Conservation (phyloP, 352 stramenopile genomes). For the Pythium graminicola region DNA sequence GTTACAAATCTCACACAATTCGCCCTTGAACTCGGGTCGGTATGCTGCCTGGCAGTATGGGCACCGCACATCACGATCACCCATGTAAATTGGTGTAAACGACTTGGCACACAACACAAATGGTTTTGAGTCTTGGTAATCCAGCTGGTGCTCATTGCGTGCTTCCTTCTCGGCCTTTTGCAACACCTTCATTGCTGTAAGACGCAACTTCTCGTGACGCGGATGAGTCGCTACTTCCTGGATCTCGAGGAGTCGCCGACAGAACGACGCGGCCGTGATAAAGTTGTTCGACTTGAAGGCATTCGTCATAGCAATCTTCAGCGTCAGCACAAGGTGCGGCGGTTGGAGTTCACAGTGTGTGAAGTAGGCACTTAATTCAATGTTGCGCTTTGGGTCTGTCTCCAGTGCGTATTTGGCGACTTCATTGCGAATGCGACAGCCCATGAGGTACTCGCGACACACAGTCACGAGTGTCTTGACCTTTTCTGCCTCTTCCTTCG, state of each 20-base stretch:
- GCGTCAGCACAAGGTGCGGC: conserved; percentile 95
- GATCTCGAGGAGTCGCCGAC: conserved; percentile 97
- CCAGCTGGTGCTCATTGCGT: conserved; percentile 96
- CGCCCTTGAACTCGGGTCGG: conserved; percentile 75
- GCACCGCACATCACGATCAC: conserved; percentile 86
- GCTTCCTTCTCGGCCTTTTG: conserved; percentile 98
- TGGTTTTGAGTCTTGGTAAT: conserved; percentile 96
- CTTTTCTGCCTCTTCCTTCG: conserved; percentile 88
- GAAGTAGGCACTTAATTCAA: conserved; percentile 98
- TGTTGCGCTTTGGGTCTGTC: conserved; percentile 83
- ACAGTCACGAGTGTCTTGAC: conserved; percentile 95
- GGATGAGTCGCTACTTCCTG: conserved; percentile 90
- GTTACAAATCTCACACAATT: conserved; percentile 90
- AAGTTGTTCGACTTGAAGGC: conserved; percentile 99
- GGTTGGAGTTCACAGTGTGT: conserved; percentile 99
- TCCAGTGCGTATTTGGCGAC: conserved; percentile 65
- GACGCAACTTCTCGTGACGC: conserved; percentile 91
- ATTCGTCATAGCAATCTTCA: conserved; percentile 99
- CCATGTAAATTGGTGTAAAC: conserved; percentile 95
- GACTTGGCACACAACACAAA: conserved; percentile 94
- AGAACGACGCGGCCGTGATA: conserved; percentile 98
- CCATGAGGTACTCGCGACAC: conserved; percentile 97
- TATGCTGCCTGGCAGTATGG: conserved; percentile 95
- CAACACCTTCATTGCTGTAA: conserved; percentile 96
- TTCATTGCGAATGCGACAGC: conserved; percentile 93